These are phyloP conservation scores for Atractiella rhizophila DNA, from an alignment of 768 basidiomycete genomes.

Conservation along the genomic window DNA sequence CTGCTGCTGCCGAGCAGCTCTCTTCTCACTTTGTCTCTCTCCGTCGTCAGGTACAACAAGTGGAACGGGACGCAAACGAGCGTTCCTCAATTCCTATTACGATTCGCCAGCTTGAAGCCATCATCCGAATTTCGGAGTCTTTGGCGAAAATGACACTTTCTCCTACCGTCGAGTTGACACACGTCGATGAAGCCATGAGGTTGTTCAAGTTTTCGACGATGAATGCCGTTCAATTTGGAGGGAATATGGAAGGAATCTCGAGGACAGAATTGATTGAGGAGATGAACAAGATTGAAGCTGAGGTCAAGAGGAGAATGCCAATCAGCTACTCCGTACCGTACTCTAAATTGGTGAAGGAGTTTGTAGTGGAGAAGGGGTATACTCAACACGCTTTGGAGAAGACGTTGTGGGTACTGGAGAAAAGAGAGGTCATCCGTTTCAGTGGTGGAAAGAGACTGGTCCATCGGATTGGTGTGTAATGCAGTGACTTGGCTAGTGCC, in stretches of 20 bases:
- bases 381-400: conserved; percentile 36
- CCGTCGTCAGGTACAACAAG: conserved; percentile 77
- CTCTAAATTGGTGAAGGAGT: conserved; percentile 71
- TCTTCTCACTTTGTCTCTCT: conserved; percentile 83
- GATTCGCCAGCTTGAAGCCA: conserved; percentile 86
- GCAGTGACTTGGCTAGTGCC: too few relatives aligned
- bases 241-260: conserved; percentile 62
- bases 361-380: conserved; percentile 62
- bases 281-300: conserved; percentile 41
- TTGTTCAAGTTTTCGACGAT: conserved; percentile 97
- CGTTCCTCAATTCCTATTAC: conserved; percentile 95
- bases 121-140: conserved; percentile 94
- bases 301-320: conserved; percentile 15
- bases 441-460: conserved; percentile 10
- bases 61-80: conserved; percentile 91
- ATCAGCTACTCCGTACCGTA: conserved; percentile 80
- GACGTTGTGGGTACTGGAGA: conserved; percentile 74
- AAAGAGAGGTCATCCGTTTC: conserved; percentile 80
- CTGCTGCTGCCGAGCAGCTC: conserved; percentile 85
- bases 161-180: conserved; percentile 60
- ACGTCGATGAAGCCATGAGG: conserved; percentile 93
- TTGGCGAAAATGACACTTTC: conserved; percentile 81
- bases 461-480: conserved; percentile 13
- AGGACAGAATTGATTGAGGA: conserved; percentile 81
- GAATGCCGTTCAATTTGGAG: conserved; percentile 92